Evolutionary conservation across 441 rosid species (phyloP).

Genomic region (Sinapis alba): DNA sequence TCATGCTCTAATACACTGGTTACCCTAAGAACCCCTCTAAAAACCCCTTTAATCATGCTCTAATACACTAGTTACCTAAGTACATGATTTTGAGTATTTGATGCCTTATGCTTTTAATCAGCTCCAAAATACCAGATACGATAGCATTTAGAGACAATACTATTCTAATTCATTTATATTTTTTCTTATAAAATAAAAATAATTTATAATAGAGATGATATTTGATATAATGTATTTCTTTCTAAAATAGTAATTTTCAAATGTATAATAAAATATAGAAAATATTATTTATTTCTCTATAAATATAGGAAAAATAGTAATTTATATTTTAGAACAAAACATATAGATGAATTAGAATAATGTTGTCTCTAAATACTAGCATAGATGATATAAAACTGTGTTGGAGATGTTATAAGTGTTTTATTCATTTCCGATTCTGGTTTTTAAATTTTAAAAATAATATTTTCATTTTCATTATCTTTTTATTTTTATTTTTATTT

Average conservation of each 20-base stretch:
- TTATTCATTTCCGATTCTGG: neutral
- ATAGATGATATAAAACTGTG: neutral
- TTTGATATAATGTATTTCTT: neutral
- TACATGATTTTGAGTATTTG: neutral
- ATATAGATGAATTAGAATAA: neutral
- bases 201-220: too few species aligned
- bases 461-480: neutral
- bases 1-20: too few species aligned
- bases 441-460: neutral
- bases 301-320: neutral
- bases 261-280: too few species aligned
- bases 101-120: too few species aligned
- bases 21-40: too few species aligned
- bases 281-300: neutral
- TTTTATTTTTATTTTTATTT: neutral
- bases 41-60: too few species aligned
- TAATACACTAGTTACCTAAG: constrained; percentile 4
- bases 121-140: too few species aligned
- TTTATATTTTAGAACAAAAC: neutral
- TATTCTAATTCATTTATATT: too few species aligned
- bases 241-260: neutral
- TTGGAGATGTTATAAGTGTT: neutral
- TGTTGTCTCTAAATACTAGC: neutral
- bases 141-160: too few species aligned
- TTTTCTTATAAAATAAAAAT: neutral